Conservation (phyloP, 2,329 filamentous ascomycete genomes). For the Furcasterigmium furcatum region DNA sequence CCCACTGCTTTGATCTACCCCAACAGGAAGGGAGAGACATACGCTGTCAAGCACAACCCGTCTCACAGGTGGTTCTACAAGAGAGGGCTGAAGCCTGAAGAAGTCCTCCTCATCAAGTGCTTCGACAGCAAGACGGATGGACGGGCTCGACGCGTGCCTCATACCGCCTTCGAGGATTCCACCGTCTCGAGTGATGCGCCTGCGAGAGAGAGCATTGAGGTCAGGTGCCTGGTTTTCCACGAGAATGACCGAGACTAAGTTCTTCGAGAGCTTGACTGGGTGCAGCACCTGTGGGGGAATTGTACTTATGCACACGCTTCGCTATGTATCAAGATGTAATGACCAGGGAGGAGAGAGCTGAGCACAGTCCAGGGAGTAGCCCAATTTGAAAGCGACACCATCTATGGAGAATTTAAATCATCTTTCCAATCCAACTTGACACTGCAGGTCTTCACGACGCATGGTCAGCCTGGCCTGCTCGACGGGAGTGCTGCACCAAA, state of each 20-base stretch:
- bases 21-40: constrained; percentile 46
- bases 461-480: too few relatives aligned
- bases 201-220: constrained; percentile 58
- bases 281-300: too few relatives aligned
- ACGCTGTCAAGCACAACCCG: constrained; percentile 34
- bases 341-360: too few relatives aligned
- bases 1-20: constrained; percentile 47
- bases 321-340: too few relatives aligned
- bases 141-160: constrained; percentile 48
- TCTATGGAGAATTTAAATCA: too few relatives aligned
- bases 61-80: constrained; percentile 52
- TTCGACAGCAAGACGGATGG: constrained; percentile 57
- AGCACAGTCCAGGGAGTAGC: too few relatives aligned
- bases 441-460: too few relatives aligned
- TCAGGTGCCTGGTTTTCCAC: constrained; percentile 51
- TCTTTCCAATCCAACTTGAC: too few relatives aligned
- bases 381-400: too few relatives aligned
- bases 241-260: constrained; percentile 29
- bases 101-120: constrained; percentile 59
- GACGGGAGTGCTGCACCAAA: too few relatives aligned
- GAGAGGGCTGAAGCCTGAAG: constrained; percentile 43
- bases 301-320: too few relatives aligned
- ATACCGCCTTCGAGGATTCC: constrained; percentile 50
- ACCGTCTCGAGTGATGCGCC: constrained; percentile 33
- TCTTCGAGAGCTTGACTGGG: not conserved